Base-by-base conservation (phyloP, 1,284 basidiomycete genomes). In the Irpex rosettiformis region DNA sequence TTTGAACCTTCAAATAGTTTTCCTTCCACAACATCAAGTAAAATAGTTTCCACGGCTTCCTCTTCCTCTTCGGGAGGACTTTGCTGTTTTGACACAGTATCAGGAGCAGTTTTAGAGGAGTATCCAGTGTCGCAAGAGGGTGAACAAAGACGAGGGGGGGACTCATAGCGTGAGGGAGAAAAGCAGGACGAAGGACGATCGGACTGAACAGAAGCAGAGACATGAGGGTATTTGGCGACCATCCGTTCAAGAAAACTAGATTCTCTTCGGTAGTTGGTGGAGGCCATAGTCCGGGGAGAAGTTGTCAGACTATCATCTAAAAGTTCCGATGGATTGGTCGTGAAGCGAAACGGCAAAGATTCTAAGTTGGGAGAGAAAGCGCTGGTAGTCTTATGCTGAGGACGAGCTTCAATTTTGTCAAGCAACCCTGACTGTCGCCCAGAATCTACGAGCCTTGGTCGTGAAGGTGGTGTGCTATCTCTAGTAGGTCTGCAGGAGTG, bases 1-100 rank as follows among this genome's bases (percentile, higher is more conserved):
- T 70, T 65, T 8, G 66, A 62, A 16, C 56, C 63, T 37, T 67
- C 67, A 54, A 70, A 69, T 0, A 70, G 59, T 10, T 62, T 56
- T 10, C 67, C 70, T 1, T 62, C n/a, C 13, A 70, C 33, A 13
- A 62, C 49, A 16, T 67, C 68, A 1, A 53, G 28, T 3, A 71
- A 61, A 13, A 28, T 45, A 33, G 27, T 33, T 21, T 57, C 33
- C 8, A 54, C 28, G 28, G 21, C 43, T 45, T 18, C 43, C 13
- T 22, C 21, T 45, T 7, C 22, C 7, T 4, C 18, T 43, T 56
- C 55, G 16, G 55, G 49, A 33, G 30, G 37, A 37, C 27, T 27
- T 11, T 3, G 21, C 11, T 21, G 30, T 45, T 16, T 55, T 25
- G 30, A 21, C n/a, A 37, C 18, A 24, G 52, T 37, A 18, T 52